Conservation (phyloP, 768 basidiomycete species). For the Mycena rosella region DNA sequence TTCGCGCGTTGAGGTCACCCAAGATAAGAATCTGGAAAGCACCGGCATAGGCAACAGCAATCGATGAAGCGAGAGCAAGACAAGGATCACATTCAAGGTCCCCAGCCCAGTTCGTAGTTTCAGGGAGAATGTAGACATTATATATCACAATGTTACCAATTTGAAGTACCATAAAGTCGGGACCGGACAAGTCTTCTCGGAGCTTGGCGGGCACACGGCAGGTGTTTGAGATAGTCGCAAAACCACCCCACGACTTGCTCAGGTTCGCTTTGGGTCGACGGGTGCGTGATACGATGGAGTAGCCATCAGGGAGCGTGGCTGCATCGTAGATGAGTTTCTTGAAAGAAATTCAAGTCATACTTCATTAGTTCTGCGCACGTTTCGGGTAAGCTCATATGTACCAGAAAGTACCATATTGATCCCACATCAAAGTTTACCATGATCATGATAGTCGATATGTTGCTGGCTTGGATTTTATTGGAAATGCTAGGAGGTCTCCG, state of each 20-base stretch:
- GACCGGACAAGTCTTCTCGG: not conserved
- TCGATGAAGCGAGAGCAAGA: not conserved
- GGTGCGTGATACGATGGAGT: conserved; percentile 1
- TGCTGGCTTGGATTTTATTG: too few species aligned
- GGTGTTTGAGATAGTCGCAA: not conserved
- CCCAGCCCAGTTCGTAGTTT: not conserved
- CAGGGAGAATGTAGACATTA: not conserved
- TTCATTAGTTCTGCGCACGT: too few species aligned
- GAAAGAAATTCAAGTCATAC: too few species aligned
- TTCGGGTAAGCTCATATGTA: too few species aligned
- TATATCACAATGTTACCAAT: not conserved
- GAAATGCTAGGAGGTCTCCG: too few species aligned
- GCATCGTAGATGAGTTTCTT: too few species aligned
- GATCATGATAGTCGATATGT: too few species aligned
- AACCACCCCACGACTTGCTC: not conserved
- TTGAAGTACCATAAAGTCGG: not conserved
- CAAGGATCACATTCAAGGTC: conserved; percentile 3
- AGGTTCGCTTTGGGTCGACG: not conserved
- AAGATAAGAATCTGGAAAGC: not conserved
- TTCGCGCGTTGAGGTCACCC: not conserved
- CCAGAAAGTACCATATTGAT: too few species aligned
- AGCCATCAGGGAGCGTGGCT: too few species aligned
- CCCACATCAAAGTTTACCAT: too few species aligned
- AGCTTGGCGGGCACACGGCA: not conserved
- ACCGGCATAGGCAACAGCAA: not conserved